Evolutionary conservation across 2,329 filamentous ascomycete genomes (phyloP).

Genomic region (Alternaria gaisen): DNA sequence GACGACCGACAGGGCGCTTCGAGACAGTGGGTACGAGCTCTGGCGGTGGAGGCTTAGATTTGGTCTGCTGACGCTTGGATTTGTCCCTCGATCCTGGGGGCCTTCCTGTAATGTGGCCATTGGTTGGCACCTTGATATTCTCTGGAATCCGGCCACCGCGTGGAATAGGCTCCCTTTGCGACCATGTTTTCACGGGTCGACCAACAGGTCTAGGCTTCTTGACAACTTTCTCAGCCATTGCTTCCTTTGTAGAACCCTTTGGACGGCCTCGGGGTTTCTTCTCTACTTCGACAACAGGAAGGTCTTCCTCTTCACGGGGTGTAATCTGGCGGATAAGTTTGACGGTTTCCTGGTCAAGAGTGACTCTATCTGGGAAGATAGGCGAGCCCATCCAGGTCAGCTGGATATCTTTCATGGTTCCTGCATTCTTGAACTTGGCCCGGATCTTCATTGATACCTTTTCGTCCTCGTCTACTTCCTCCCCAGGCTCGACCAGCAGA

Average conservation of each 20-base stretch:
- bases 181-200: background rate
- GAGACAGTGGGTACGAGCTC: background rate
- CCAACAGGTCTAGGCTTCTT: conserved; percentile 4
- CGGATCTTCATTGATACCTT: conserved; percentile 10
- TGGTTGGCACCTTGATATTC: background rate
- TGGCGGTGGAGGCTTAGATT: background rate
- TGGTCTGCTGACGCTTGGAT: background rate
- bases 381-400: conserved; percentile 51
- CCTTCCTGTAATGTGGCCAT: conserved; percentile 13
- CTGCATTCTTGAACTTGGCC: conserved; percentile 28
- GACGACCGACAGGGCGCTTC: background rate
- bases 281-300: background rate
- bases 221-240: background rate
- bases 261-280: background rate
- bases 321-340: conserved; percentile 11
- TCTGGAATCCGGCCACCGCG: conserved; percentile 8
- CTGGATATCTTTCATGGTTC: conserved; percentile 45
- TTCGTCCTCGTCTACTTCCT: conserved; percentile 13
- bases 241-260: background rate
- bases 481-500: conserved; percentile 11
- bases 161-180: conserved; percentile 4
- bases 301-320: background rate
- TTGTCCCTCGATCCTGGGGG: conserved; percentile 32
- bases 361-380: conserved; percentile 41
- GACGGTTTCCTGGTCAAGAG: conserved; percentile 35